phyloP scores from a whole-genome alignment of 1,139 yeast genomes.

The Hyphopichia buzzinii region DNA sequence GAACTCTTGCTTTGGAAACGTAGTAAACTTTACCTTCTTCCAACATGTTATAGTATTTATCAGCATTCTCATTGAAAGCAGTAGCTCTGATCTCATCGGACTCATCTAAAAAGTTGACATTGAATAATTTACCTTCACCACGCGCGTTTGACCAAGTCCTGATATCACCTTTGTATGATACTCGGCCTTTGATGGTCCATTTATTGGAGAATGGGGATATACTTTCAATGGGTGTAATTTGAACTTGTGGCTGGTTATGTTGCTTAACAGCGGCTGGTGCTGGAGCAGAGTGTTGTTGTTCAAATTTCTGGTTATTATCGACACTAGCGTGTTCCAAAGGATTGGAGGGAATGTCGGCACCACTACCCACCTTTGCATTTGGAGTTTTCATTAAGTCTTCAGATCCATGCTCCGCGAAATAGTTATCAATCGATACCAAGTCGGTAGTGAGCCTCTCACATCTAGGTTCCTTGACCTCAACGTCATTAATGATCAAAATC shows the following conservation, averaged over 20 bases:
- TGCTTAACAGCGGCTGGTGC: constrained; percentile 6
- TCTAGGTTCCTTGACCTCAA: constrained; percentile 43
- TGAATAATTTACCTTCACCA: constrained; percentile 89
- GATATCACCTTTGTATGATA: constrained; percentile 81
- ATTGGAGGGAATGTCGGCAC: constrained; percentile 4
- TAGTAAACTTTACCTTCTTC: constrained; percentile 91
- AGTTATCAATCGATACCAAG: constrained; percentile 48
- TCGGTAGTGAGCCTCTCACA: constrained; percentile 40
- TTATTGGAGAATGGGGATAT: constrained; percentile 86
- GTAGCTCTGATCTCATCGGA: constrained; percentile 97
- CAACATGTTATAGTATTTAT: constrained; percentile 66
- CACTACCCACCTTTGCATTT: constrained; percentile 10
- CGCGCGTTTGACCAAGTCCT: constrained; percentile 84
- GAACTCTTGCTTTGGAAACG: constrained; percentile 77
- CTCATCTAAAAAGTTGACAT: constrained; percentile 85
- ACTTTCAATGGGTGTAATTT: constrained; percentile 75
- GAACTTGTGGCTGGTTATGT: constrained; percentile 21
- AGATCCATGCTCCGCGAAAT: constrained; percentile 54
- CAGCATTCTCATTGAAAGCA: constrained; percentile 87
- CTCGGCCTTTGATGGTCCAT: constrained; percentile 94
- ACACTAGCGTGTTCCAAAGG: constrained; percentile 1
- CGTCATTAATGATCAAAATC: constrained; percentile 52
- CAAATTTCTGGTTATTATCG: background rate
- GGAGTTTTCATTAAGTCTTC: constrained; percentile 30
- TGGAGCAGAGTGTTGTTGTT: constrained; percentile 8